A percentile compares a stretch with the other conserved stretches of the same genome.
phyloP scores from a whole-genome alignment of 2,329 filamentous ascomycete species.

The Sporothrix brasiliensis region DNA sequence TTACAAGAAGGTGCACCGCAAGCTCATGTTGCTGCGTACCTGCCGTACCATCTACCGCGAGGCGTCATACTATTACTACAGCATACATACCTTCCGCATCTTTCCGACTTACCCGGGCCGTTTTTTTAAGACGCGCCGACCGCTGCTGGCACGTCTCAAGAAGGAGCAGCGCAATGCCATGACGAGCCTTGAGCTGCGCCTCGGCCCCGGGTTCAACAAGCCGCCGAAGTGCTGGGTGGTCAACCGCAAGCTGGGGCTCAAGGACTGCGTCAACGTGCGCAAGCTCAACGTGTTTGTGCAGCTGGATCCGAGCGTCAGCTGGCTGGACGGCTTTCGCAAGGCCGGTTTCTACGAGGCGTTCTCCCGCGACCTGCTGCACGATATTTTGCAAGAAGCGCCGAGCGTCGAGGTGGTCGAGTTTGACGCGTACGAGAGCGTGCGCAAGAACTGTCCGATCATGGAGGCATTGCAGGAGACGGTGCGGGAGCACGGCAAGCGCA shows the following conservation, averaged over 20 bases:
- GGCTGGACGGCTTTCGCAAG: slow-evolving; percentile 69
- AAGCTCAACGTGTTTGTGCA: slow-evolving; percentile 70
- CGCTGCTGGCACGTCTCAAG: slow-evolving; percentile 68
- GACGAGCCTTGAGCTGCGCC: slow-evolving; percentile 66
- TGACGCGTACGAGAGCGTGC: slow-evolving; percentile 68
- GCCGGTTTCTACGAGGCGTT: slow-evolving; percentile 73
- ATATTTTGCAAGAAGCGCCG: slow-evolving; percentile 61
- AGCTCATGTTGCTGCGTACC: slow-evolving; percentile 63
- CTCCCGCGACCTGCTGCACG: slow-evolving; percentile 58
- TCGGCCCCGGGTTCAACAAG: slow-evolving; percentile 72
- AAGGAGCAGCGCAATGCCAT: slow-evolving; percentile 62
- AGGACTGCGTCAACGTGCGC: slow-evolving; percentile 62
- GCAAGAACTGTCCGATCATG: slow-evolving; percentile 67
- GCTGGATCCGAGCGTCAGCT: slow-evolving; percentile 67
- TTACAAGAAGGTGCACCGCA: slow-evolving; percentile 62
- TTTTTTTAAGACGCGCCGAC: slow-evolving; percentile 73
- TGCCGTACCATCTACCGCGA: slow-evolving; percentile 65
- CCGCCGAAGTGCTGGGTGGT: slow-evolving; percentile 73
- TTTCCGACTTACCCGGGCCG: slow-evolving; percentile 67
- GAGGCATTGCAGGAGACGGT: slow-evolving; percentile 59
- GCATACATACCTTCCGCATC: slow-evolving; percentile 63
- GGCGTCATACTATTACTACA: slow-evolving; percentile 68
- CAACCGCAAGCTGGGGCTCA: slow-evolving; percentile 64
- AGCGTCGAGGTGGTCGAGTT: slow-evolving; percentile 64
- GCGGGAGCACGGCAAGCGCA: slow-evolving; percentile 51